Conservation (phyloP, 805 yeast genomes). For the Candida coquimbonensis region DNA sequence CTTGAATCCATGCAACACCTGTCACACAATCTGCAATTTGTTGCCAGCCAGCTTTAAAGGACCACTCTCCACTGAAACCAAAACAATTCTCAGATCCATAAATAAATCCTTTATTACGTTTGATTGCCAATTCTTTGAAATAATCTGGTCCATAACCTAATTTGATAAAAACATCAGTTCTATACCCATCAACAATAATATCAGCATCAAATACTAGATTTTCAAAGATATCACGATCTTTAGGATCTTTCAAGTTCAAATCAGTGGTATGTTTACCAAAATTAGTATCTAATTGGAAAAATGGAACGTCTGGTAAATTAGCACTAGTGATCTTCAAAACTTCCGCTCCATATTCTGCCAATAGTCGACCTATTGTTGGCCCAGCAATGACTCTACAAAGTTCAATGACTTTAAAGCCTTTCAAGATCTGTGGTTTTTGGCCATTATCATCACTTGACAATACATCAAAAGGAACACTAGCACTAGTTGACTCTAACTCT, state of each 20-base stretch:
- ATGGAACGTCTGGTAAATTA: constrained; percentile 6
- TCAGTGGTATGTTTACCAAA: constrained; percentile 3
- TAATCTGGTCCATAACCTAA: constrained; percentile 3
- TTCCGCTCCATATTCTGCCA: constrained; percentile 7
- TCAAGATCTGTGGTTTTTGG: neutral
- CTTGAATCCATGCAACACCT: constrained; percentile 8
- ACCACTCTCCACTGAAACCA: constrained; percentile 4
- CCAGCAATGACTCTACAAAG: constrained; percentile 7
- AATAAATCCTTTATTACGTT: constrained; percentile 3
- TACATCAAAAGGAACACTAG: neutral
- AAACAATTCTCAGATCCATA: constrained; percentile 6
- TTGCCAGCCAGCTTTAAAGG: constrained; percentile 4
- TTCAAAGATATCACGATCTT: constrained; percentile 1
- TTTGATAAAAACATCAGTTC: constrained; percentile 4
- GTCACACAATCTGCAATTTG: constrained; percentile 7
- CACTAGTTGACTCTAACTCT: neutral
- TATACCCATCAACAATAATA: constrained; percentile 5
- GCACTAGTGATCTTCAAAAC: constrained; percentile 2
- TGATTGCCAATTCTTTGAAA: neutral
- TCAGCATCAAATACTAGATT: constrained; percentile 1
- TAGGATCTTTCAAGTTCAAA: neutral
- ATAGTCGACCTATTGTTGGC: constrained; percentile 5
- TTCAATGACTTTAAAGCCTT: constrained; percentile 4
- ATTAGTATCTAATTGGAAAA: constrained; percentile 5
- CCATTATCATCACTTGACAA: too few relatives aligned